Evolutionary conservation across 306 rosid genomes (phyloP), one percentile per base, ranked within the genome.

Genomic region (Luffa acutangula): DNA sequence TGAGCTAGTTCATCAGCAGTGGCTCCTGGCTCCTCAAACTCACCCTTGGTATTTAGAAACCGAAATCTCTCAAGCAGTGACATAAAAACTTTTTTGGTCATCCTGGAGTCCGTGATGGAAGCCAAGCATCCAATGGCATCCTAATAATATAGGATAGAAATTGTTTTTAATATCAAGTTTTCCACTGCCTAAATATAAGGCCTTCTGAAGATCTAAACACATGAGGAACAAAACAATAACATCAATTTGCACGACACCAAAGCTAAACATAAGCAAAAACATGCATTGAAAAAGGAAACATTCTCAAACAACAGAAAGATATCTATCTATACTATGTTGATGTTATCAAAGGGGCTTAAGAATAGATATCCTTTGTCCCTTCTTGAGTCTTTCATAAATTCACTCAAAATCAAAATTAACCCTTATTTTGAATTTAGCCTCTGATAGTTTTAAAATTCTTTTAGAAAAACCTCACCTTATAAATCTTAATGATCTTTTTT

Each of bases 101-200:
- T 74, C 64, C 91, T 86, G 71, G 98, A 87, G 91, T 92, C 97
- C 25, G 90, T 79, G 65, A 94, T 85, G 21, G 93, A 92, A 81
- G 95, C 97, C 85, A 94, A 84, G 87, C 97, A 92, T 82, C 91
- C 87, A 82, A 94, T 87, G 58, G 97, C 92, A 85, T 87, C 92
- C 98, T 94, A 88, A 63, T 76, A 74, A 89, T 81, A 69, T 58
- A 12, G 21, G 39, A 57, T 49, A 67, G 6, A 74, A 33, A 37
- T 11, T 77, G 46, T 45, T 60, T 18, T 76, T 64, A 71, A 0
- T 13, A 48, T 49, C 46, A 33, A 8, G 25, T 33, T 73, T 25
- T 45, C 45, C 79, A 83, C 43, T 48, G 48, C 59, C 76, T 65
- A 58, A 78, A 53, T 54, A 77, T 37, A 25, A 49, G 66, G 57